Evolutionary conservation across 805 yeast species (phyloP).

Genomic region (Starmerella roubikii): DNA sequence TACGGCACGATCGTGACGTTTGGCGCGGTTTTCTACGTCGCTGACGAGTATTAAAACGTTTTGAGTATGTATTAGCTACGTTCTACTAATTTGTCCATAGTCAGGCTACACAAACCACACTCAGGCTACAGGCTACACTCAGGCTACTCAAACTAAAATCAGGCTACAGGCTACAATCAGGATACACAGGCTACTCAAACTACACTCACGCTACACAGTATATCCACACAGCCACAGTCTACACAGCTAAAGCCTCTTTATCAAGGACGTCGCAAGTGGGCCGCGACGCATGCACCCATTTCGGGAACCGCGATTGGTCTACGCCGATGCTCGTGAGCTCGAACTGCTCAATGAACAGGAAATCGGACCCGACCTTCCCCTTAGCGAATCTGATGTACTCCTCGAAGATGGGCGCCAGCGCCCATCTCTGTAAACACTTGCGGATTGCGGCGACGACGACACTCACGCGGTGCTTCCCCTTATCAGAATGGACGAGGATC

Average conservation of each 20-base stretch:
- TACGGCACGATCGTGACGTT: conserved; percentile 75
- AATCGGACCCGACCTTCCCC: conserved; percentile 85
- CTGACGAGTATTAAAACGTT: conserved; percentile 28
- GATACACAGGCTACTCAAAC: too few relatives aligned
- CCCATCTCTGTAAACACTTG: conserved; percentile 82
- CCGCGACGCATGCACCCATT: conserved; percentile 30
- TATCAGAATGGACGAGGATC: conserved; percentile 77
- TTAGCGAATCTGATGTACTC: conserved; percentile 87
- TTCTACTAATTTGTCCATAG: too few relatives aligned
- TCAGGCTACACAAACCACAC: too few relatives aligned
- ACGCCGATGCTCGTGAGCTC: conserved; percentile 42
- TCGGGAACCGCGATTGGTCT: conserved; percentile 41
- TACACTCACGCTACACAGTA: too few relatives aligned
- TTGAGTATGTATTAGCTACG: background rate
- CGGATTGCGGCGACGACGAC: conserved; percentile 85
- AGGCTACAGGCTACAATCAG: too few relatives aligned
- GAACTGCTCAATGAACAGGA: conserved; percentile 68
- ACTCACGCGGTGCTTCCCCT: conserved; percentile 95
- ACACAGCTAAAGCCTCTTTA: too few relatives aligned
- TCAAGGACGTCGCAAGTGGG: too few relatives aligned
- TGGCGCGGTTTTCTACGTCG: conserved; percentile 57
- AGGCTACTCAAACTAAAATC: too few relatives aligned
- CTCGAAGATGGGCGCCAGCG: conserved; percentile 80
- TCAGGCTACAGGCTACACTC: too few relatives aligned
- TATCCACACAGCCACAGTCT: too few relatives aligned